Evolutionary conservation across 2,329 filamentous ascomycete species (phyloP).

Genomic region (Purpureocillium takamizusanense): DNA sequence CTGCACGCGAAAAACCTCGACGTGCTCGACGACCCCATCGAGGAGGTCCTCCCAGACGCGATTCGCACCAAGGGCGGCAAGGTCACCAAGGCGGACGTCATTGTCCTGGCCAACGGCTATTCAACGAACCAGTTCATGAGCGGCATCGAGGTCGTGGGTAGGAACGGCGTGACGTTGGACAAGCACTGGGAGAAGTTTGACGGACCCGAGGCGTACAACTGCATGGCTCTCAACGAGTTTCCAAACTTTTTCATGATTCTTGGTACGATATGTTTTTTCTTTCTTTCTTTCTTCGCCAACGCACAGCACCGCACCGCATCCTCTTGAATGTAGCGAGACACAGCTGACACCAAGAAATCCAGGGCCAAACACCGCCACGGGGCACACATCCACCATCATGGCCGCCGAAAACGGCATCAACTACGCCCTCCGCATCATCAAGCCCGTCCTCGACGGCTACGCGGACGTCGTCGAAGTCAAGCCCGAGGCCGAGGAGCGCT

Average conservation of each 20-base stretch:
- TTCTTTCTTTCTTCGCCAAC: background rate
- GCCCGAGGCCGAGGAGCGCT: conserved; percentile 22
- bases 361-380: conserved; percentile 53
- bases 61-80: conserved; percentile 26
- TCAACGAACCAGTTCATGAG: conserved; percentile 44
- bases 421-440: conserved; percentile 49
- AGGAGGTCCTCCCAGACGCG: conserved; percentile 33
- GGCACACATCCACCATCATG: conserved; percentile 51
- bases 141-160: conserved; percentile 43
- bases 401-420: conserved; percentile 53
- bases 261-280: conserved; percentile 19
- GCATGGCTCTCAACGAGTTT: conserved; percentile 47
- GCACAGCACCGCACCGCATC: too few relatives aligned
- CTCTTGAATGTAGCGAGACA: too few relatives aligned
- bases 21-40: conserved; percentile 37
- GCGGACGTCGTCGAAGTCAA: conserved; percentile 22
- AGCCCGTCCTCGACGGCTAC: conserved; percentile 28
- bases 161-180: conserved; percentile 36
- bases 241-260: conserved; percentile 58
- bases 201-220: conserved; percentile 54
- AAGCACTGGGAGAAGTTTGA: conserved; percentile 49
- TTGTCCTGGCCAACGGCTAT: conserved; percentile 55
- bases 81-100: conserved; percentile 45
- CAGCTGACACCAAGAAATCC: too few relatives aligned
- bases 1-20: conserved; percentile 39